Base-by-base conservation (phyloP, 1,284 basidiomycete genomes). In the Volvariella volvacea region DNA sequence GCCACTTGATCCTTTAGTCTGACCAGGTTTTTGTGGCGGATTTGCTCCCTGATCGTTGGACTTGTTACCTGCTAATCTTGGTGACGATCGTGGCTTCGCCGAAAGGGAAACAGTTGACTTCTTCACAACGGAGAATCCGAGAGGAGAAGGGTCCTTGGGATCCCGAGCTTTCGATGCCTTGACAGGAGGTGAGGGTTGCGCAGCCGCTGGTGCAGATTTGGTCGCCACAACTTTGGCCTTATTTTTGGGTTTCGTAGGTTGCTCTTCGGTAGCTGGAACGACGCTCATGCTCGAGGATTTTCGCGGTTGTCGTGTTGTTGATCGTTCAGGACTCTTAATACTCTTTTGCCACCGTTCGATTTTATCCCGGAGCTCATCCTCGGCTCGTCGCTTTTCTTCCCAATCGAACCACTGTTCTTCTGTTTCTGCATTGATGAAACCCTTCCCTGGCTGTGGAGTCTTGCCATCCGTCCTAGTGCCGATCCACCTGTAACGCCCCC, bases 81-180 rank as follows among this genome's bases (percentile, higher is more conserved):
- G 25, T 28, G 25, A 28, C 21, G 22, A 33, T 14, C 39, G 17
- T 22, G 52, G 48, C 33, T 57, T 57, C n/a, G 48, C 52, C 7
- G 41, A 39, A 6, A 49, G 22, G 22, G 44, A 49, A 8, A 49
- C 37, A 22, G 52, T 56, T 19, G 49, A 47, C 4, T 55, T 54
- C 33, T 63, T 64, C 14, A 59, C 52, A 1, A 63, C 61, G n/a
- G 54, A 46, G 34, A 64, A 64, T 1, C 50, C 53, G 10, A 63
- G 48, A 10, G 51, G 44, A 0, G 55, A 49, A 2, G 44, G 39
- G 12, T 51, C 42, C 20, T 48, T 51, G 17, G 43, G 45, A 22
- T 49, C 48, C 3, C 21, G 22, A 6, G 16, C 42, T 41, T 10
- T 37, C n/a, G 45, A 44, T n/a, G 20, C 12, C 39, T 43, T 32